A percentile compares a stretch with the other conserved stretches of the same genome.
Evolutionary conservation across 768 basidiomycete species (phyloP).

Genomic region (Calvatia gigantea): DNA sequence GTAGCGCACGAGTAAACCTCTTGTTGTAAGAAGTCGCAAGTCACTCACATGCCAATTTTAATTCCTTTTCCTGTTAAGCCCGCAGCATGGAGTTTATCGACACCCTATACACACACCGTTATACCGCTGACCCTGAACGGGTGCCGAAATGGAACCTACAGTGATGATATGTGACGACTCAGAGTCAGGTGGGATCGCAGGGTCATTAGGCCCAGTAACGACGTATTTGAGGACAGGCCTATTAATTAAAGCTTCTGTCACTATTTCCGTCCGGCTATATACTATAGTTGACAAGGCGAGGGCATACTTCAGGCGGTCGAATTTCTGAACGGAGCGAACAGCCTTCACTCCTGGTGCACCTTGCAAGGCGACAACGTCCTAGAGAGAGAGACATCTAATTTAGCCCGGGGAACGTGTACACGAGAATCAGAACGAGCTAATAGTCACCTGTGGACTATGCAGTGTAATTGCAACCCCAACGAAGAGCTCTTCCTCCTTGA

Average conservation of each 20-base stretch:
- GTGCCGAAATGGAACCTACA: conserved; percentile 37
- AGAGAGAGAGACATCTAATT: not conserved
- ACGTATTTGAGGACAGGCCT: conserved; percentile 44
- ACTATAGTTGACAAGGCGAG: not conserved
- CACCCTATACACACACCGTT: conserved; percentile 37
- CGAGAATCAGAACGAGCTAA: not conserved
- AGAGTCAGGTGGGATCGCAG: conserved; percentile 40
- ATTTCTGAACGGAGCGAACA: conserved; percentile 49
- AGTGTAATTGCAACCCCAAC: conserved; percentile 55
- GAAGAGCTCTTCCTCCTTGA: conserved; percentile 49
- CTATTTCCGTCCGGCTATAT: not conserved
- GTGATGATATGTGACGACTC: conserved; percentile 53
- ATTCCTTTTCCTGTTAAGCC: conserved; percentile 62
- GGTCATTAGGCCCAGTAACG: conserved; percentile 37
- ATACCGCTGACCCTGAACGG: not conserved
- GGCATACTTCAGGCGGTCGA: conserved; percentile 39
- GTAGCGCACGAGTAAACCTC: not conserved
- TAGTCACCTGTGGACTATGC: conserved; percentile 25
- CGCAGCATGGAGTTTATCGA: conserved; percentile 60
- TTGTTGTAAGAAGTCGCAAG: not conserved
- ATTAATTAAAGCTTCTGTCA: not conserved
- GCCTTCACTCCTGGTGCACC: conserved; percentile 49
- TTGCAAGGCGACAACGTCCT: conserved; percentile 48
- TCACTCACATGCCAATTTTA: conserved; percentile 60
- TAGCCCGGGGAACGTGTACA: not conserved